A percentile compares a stretch with the other conserved stretches of the same genome.
Conservation (phyloP, 208 protist species). For the Angomonas ambiguus region DNA sequence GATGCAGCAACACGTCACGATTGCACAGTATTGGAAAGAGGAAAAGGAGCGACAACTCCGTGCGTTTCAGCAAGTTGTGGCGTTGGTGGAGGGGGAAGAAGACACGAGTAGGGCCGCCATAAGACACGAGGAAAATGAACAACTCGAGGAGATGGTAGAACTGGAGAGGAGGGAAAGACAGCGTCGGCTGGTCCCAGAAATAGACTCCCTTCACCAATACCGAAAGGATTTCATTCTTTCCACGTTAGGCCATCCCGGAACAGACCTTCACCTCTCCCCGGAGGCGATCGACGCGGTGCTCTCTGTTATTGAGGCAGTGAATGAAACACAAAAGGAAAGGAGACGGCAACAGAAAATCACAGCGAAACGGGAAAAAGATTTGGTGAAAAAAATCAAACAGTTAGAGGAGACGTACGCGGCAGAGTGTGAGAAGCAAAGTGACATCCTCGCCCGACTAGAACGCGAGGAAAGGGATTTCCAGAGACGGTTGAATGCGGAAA, state of each 20-base stretch:
- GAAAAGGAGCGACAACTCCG: not conserved
- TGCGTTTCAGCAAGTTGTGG: too few species aligned
- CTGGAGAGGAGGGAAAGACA: too few species aligned
- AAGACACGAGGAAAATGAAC: too few species aligned
- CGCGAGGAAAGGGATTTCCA: conserved; percentile 32
- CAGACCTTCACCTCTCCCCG: not conserved
- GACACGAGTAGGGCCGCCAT: too few species aligned
- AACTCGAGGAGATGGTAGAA: too few species aligned
- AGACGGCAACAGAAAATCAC: not conserved
- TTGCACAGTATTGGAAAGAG: not conserved
- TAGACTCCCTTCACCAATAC: too few species aligned
- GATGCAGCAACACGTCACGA: not conserved
- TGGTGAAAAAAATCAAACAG: not conserved
- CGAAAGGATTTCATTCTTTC: too few species aligned
- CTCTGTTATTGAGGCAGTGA: not conserved
- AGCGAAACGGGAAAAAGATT: conserved; percentile 17
- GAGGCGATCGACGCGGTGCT: not conserved
- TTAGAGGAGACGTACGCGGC: not conserved
- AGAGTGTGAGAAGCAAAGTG: conserved; percentile 20
- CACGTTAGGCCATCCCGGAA: too few species aligned
- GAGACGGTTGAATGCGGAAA: conserved; percentile 40
- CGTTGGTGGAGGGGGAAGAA: too few species aligned
- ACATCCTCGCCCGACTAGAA: conserved; percentile 17
- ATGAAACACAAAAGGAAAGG: not conserved
- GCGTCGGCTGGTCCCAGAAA: too few species aligned